A percentile compares a stretch with the other conserved stretches of the same genome.
These are phyloP conservation scores for Psidium guajava DNA, from an alignment of 345 rosid species.

Conservation along the genomic window DNA sequence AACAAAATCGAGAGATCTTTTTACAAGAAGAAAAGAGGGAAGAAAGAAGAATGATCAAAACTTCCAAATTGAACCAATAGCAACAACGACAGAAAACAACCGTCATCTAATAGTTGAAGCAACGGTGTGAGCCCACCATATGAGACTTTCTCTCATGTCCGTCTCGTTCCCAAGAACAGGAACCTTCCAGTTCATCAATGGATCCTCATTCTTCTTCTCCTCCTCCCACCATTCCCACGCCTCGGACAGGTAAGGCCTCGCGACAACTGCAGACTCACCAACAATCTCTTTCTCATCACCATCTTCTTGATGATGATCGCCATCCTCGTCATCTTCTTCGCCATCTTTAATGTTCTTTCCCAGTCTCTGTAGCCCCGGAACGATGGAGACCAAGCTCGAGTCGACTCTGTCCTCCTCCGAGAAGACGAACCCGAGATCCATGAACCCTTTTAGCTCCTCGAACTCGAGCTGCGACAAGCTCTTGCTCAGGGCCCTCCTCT, in stretches of 20 bases:
- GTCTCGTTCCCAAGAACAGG: slow-evolving; percentile 38
- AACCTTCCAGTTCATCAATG: slow-evolving; percentile 48
- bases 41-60: neutral
- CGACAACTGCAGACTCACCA: slow-evolving; percentile 1
- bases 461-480: slow-evolving; percentile 65
- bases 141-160: slow-evolving; percentile 52
- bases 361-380: slow-evolving; percentile 62
- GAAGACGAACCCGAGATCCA: slow-evolving; percentile 88
- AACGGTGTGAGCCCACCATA: slow-evolving; percentile 72
- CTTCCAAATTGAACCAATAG: neutral
- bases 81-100: neutral
- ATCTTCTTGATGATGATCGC: neutral
- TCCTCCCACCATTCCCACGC: slow-evolving; percentile 57
- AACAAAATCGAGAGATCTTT: neutral
- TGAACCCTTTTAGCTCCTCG: slow-evolving; percentile 76
- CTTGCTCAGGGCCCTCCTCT: slow-evolving; percentile 27
- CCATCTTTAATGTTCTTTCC: slow-evolving; percentile 24
- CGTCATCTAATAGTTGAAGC: slow-evolving; percentile 49
- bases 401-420: slow-evolving; percentile 53
- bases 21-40: neutral
- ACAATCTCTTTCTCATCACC: neutral
- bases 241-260: slow-evolving; percentile 78
- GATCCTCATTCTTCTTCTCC: slow-evolving; percentile 7
- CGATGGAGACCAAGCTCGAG: slow-evolving; percentile 53
- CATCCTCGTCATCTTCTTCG: neutral